A percentile compares a stretch with the other conserved stretches of the same genome.
These are phyloP conservation scores for Solanum ahanhuiri DNA, from an alignment of 257 asterid genomes.

Conservation along the genomic window DNA sequence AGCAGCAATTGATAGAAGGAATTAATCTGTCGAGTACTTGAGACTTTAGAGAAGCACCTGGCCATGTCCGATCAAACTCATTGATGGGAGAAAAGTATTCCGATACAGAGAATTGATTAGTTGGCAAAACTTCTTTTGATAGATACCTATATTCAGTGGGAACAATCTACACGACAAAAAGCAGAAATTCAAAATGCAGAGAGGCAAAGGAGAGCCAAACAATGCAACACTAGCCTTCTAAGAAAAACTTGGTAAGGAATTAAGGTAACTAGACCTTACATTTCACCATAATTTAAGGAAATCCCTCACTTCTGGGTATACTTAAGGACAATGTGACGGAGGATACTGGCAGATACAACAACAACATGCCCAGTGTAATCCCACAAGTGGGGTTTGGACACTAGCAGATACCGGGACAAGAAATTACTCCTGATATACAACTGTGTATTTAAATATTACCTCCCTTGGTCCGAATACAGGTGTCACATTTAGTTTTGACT, in stretches of 20 bases:
- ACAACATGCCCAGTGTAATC: neutral
- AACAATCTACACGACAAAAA: conserved; percentile 53
- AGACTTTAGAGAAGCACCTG: conserved; percentile 41
- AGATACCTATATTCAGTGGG: conserved; percentile 87
- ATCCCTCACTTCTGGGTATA: neutral
- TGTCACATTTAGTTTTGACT: neutral
- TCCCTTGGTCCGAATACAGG: neutral
- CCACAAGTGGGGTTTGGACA: neutral
- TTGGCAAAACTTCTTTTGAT: conserved; percentile 76
- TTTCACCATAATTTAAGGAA: neutral
- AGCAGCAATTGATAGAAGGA: neutral
- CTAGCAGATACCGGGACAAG: neutral
- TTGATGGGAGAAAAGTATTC: conserved; percentile 84
- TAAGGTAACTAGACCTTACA: neutral
- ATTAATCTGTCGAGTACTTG: neutral
- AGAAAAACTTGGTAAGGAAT: neutral
- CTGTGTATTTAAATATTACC: neutral
- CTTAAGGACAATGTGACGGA: neutral
- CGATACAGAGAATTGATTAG: conserved; percentile 92
- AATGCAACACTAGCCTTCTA: neutral
- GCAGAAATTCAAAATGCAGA: conserved; percentile 4
- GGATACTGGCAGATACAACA: neutral
- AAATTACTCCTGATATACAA: neutral
- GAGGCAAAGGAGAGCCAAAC: neutral
- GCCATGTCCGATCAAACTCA: conserved; percentile 77